These are phyloP conservation scores for Fusarium pseudoanthophilum DNA, from an alignment of 2,329 filamentous ascomycete species.

Conservation along the genomic window DNA sequence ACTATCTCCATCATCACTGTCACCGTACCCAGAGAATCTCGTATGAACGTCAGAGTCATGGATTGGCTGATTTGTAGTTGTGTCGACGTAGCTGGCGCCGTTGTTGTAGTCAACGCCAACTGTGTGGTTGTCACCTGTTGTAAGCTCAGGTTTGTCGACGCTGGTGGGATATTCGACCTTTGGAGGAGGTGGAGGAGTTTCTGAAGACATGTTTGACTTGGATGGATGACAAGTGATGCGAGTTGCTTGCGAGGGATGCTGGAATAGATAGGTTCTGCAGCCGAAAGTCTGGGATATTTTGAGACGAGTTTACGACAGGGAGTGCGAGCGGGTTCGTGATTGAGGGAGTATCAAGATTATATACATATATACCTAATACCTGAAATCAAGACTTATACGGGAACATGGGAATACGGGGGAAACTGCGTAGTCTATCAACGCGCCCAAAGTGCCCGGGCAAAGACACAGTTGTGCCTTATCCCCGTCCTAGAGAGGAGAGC, in stretches of 20 bases:
- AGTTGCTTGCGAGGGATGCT: too few relatives aligned
- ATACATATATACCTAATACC: neutral
- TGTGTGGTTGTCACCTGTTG: neutral
- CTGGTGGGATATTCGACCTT: neutral
- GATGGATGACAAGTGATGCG: too few relatives aligned
- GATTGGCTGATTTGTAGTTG: neutral
- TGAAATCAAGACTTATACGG: too few relatives aligned
- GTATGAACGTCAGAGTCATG: neutral
- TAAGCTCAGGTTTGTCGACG: neutral
- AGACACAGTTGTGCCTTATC: neutral
- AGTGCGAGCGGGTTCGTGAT: rapidly evolving
- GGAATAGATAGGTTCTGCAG: rapidly evolving
- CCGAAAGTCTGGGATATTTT: too few relatives aligned
- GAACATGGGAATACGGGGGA: too few relatives aligned
- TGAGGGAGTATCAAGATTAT: neutral
- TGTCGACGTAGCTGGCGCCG: neutral
- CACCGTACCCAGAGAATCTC: neutral
- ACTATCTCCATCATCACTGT: neutral
- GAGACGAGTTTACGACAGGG: neutral
- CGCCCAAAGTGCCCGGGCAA: neutral
- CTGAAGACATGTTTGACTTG: neutral
- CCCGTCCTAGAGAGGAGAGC: neutral
- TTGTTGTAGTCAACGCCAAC: neutral
- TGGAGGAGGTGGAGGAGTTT: neutral
- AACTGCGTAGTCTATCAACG: too few relatives aligned